Evolutionary conservation across 2,329 filamentous ascomycete species (phyloP).

Genomic region (Saccharata proteae): DNA sequence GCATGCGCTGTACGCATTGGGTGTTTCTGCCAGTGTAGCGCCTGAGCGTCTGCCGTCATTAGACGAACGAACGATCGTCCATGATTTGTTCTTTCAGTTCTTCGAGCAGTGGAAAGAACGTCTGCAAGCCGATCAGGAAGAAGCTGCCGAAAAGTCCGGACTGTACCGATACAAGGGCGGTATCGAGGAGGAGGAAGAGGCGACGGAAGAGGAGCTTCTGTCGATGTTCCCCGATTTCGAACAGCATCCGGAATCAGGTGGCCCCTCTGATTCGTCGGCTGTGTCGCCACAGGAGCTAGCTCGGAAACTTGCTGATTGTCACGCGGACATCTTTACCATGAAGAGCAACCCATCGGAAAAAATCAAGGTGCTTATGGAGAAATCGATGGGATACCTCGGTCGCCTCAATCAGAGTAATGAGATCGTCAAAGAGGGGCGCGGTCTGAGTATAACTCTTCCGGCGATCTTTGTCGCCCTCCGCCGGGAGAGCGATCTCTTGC

Average conservation of each 20-base stretch:
- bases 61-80: conserved; percentile 37
- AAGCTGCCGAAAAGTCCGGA: conserved; percentile 60
- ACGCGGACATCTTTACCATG: conserved; percentile 19
- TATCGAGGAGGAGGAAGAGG: conserved; percentile 62
- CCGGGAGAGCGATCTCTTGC: conserved; percentile 39
- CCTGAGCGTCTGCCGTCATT: conserved; percentile 1
- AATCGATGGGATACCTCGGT: conserved; percentile 12
- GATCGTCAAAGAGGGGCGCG: conserved; percentile 14
- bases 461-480: conserved; percentile 54
- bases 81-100: conserved; percentile 57
- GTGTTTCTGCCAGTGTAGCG: conserved; percentile 13
- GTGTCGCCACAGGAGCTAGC: conserved; percentile 20
- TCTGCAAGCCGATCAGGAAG: conserved; percentile 62
- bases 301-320: conserved; percentile 21
- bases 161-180: conserved; percentile 76
- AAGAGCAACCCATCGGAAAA: conserved; percentile 1
- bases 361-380: conserved; percentile 1
- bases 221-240: conserved; percentile 74
- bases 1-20: conserved; percentile 21
- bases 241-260: conserved; percentile 32
- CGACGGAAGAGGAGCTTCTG: conserved; percentile 61
- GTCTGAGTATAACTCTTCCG: conserved; percentile 46
- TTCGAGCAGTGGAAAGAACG: conserved; percentile 72
- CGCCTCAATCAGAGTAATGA: conserved; percentile 16
- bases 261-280: conserved; percentile 7